These are phyloP conservation scores for Penicillium flavigenum DNA, from an alignment of 495 filamentous ascomycete species.

Conservation along the genomic window DNA sequence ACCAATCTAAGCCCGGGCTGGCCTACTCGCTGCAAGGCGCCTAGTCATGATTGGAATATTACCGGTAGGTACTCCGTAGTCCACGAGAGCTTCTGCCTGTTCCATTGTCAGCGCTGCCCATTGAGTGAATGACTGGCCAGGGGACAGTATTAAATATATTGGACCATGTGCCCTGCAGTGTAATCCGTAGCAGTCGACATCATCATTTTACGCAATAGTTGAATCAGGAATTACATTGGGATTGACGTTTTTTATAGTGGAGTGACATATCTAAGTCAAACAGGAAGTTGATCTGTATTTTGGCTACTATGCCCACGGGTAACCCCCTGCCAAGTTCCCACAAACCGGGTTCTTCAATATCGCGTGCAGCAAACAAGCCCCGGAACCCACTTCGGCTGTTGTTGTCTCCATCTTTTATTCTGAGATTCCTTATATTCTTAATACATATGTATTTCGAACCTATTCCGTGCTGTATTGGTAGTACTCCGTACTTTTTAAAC, in stretches of 20 bases:
- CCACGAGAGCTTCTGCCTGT: conserved; percentile 23
- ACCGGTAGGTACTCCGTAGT: not conserved
- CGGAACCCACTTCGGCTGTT: conserved; percentile 8
- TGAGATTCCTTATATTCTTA: not conserved
- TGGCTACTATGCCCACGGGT: not conserved
- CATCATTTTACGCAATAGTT: conserved; percentile 5
- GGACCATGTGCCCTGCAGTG: conserved; percentile 15
- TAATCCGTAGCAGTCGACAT: not conserved
- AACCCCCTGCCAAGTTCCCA: conserved; percentile 1
- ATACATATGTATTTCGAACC: too few species aligned
- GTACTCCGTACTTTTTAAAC: not conserved
- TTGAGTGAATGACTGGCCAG: conserved; percentile 16
- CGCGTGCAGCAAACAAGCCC: conserved; percentile 9
- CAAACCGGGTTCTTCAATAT: conserved; percentile 2
- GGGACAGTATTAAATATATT: conserved; percentile 15
- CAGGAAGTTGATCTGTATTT: not conserved
- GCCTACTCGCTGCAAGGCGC: conserved; percentile 27
- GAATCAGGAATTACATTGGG: not conserved
- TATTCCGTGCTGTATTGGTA: too few species aligned
- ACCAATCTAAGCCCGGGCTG: conserved; percentile 15
- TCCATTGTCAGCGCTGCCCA: not conserved
- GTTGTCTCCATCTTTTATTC: not conserved
- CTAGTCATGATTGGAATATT: conserved; percentile 33
- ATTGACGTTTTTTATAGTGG: conserved; percentile 5
- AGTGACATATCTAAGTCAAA: not conserved